Evolutionary conservation across 2,329 filamentous ascomycete genomes (phyloP).

Genomic region (Aureobasidium sp.): DNA sequence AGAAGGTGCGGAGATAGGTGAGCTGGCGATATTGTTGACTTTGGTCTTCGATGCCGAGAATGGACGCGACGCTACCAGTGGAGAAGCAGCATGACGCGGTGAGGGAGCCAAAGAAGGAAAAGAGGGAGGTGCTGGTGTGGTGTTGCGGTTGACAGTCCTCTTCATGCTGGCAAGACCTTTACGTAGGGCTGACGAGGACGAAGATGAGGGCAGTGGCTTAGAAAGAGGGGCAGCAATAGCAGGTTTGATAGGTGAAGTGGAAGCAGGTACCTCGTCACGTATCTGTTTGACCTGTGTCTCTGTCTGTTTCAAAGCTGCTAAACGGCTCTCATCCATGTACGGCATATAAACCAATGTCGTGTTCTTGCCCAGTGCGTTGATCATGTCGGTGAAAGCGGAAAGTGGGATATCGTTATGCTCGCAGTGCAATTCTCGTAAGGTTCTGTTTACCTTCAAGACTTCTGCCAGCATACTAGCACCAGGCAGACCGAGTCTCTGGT

Average conservation of each 20-base stretch:
- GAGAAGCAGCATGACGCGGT: constrained; percentile 11
- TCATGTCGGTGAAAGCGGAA: constrained; percentile 62
- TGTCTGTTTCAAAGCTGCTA: constrained; percentile 53
- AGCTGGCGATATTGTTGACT: constrained; percentile 18
- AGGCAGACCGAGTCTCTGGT: constrained; percentile 62
- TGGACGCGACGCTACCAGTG: constrained; percentile 22
- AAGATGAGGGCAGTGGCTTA: not conserved
- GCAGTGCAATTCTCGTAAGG: constrained; percentile 59
- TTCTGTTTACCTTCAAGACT: constrained; percentile 58
- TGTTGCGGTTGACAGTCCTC: constrained; percentile 24
- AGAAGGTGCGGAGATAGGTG: constrained; percentile 21
- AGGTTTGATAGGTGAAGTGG: constrained; percentile 17
- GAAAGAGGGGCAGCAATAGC: constrained; percentile 18
- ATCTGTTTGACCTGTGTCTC: constrained; percentile 50
- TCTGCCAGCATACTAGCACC: constrained; percentile 63
- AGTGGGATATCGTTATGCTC: constrained; percentile 66
- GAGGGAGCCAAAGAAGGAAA: constrained; percentile 20
- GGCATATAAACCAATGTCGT: constrained; percentile 56
- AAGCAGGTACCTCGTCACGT: constrained; percentile 32
- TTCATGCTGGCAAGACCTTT: constrained; percentile 28
- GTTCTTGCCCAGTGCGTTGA: constrained; percentile 63
- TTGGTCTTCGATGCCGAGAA: constrained; percentile 19
- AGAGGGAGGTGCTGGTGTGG: constrained; percentile 26
- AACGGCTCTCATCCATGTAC: constrained; percentile 55
- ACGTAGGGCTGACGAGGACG: constrained; percentile 19